A percentile compares a stretch with the other conserved stretches of the same genome.
Evolutionary conservation across 2,329 filamentous ascomycete genomes (phyloP).

Genomic region (Microthyrium microscopicum): DNA sequence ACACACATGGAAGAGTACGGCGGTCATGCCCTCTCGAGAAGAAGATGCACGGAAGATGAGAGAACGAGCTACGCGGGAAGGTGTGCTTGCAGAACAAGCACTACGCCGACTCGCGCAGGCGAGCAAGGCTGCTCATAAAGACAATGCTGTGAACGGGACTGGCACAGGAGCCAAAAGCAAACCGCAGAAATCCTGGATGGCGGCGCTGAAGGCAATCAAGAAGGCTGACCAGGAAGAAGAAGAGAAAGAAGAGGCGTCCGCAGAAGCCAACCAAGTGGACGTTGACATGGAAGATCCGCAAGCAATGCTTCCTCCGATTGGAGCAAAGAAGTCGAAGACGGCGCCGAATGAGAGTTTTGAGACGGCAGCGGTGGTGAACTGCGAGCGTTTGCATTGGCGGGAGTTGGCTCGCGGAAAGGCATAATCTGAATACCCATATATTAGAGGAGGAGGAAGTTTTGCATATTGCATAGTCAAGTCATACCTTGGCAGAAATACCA

Average conservation of each 20-base stretch:
- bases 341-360: too few relatives aligned
- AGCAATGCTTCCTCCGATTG: too few relatives aligned
- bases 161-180: constrained; percentile 24
- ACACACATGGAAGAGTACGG: constrained; percentile 46
- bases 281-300: constrained; percentile 11
- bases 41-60: constrained; percentile 42
- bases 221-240: constrained; percentile 18
- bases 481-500: background rate
- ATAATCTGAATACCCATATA: background rate
- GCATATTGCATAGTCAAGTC: background rate
- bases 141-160: too few relatives aligned
- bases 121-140: too few relatives aligned
- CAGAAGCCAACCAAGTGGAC: constrained; percentile 14
- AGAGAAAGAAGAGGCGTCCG: constrained; percentile 15
- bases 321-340: too few relatives aligned
- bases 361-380: constrained; percentile 35
- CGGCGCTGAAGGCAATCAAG: constrained; percentile 33
- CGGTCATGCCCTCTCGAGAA: constrained; percentile 41
- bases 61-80: constrained; percentile 48
- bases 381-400: constrained; percentile 30
- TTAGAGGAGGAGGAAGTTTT: background rate
- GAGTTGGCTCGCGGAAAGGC: background rate
- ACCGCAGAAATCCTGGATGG: constrained; percentile 38
- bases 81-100: constrained; percentile 47
- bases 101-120: constrained; percentile 47